Conservation (phyloP, 2,329 filamentous ascomycete genomes). For the Raffaelea deltoideospora region DNA sequence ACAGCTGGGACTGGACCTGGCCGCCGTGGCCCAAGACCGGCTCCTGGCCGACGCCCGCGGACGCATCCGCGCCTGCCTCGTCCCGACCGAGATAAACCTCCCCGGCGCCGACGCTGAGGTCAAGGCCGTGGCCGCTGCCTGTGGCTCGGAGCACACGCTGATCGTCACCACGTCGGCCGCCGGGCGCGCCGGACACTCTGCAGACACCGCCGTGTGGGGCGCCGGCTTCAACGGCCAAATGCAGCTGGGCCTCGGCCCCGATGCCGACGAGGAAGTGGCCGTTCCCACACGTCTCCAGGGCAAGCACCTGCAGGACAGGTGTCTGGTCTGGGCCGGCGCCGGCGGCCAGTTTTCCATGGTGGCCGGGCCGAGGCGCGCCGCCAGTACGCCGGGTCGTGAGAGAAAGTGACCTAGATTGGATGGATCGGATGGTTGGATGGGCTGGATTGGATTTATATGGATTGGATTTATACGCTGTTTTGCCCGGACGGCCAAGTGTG, state of each 20-base stretch:
- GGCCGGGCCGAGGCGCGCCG: conserved; percentile 5
- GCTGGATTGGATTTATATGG: too few relatives aligned
- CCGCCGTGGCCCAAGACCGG: conserved; percentile 17
- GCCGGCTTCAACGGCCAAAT: conserved; percentile 45
- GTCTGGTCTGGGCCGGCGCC: conserved; percentile 44
- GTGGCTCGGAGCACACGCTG: conserved; percentile 48
- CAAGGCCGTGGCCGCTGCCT: conserved; percentile 22
- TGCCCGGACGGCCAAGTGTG: not conserved
- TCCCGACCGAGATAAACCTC: conserved; percentile 37
- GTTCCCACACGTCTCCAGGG: not conserved
- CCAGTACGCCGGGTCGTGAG: not conserved
- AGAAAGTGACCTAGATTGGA: not conserved
- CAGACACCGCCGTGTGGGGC: conserved; percentile 38
- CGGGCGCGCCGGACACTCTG: not conserved
- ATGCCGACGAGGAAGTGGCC: conserved; percentile 34
- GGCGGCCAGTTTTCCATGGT: conserved; percentile 40
- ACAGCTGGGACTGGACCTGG: conserved; percentile 23
- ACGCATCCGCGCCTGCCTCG: conserved; percentile 44
- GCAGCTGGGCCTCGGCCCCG: conserved; percentile 35
- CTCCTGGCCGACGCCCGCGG: conserved; percentile 37
- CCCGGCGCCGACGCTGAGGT: not conserved
- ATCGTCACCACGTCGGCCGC: conserved; percentile 35
- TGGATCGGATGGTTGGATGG: not conserved
- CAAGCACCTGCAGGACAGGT: conserved; percentile 18
- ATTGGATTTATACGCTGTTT: not conserved